A percentile compares a stretch with the other conserved stretches of the same genome.
These are phyloP conservation scores for Pulveroboletus sp. DNA, from an alignment of 768 basidiomycete genomes.

Conservation along the genomic window DNA sequence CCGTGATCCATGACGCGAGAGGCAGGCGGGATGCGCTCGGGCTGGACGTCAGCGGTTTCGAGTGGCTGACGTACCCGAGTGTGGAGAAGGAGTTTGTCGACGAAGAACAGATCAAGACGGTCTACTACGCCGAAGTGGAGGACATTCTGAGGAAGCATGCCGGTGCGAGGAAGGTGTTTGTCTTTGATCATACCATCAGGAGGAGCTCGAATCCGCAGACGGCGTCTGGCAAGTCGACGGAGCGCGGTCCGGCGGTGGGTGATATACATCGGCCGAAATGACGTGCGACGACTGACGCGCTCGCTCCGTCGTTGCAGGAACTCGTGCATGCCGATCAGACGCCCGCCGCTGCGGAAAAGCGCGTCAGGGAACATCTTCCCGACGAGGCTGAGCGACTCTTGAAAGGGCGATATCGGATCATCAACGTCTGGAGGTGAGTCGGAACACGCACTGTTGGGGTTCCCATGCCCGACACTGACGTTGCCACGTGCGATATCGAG, in stretches of 20 bases:
- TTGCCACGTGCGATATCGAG: not conserved
- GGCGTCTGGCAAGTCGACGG: not conserved
- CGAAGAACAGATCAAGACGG: slow-evolving; percentile 31
- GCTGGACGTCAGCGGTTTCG: slow-evolving; percentile 39
- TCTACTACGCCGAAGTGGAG: slow-evolving; percentile 39
- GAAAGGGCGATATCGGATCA: slow-evolving; percentile 37
- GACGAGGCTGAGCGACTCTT: slow-evolving; percentile 40
- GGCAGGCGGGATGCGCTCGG: slow-evolving; percentile 23
- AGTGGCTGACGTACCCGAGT: slow-evolving; percentile 31
- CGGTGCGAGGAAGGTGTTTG: slow-evolving; percentile 34
- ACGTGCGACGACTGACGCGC: not conserved
- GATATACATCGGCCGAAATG: not conserved
- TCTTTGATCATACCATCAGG: slow-evolving; percentile 43
- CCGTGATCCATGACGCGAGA: slow-evolving; percentile 28
- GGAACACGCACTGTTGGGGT: not conserved
- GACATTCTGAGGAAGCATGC: slow-evolving; percentile 36
- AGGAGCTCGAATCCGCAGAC: not conserved
- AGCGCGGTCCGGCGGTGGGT: slow-evolving; percentile 30
- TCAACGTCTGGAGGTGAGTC: slow-evolving; percentile 40
- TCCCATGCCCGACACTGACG: not conserved
- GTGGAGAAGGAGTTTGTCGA: slow-evolving; percentile 35
- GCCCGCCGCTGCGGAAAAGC: slow-evolving; percentile 27
- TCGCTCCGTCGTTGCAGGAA: slow-evolving; percentile 15
- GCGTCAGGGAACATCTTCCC: slow-evolving; percentile 35
- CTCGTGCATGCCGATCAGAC: slow-evolving; percentile 44